Conservation (phyloP, 306 rosid species). For the Oxytropis ochrocephala region DNA sequence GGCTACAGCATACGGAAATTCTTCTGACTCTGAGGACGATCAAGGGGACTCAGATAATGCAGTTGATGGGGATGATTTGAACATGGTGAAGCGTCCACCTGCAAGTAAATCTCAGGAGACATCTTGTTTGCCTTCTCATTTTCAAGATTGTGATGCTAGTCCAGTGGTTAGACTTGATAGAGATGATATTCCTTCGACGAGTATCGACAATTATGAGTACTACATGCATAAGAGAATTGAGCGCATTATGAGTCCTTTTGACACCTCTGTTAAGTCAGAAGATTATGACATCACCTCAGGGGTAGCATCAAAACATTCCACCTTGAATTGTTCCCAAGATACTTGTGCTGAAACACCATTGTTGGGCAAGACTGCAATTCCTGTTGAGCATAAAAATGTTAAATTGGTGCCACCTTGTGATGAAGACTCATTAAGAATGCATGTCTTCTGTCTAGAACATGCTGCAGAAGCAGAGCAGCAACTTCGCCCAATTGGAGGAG, state of each 20-base stretch:
- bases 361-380: constrained; percentile 29
- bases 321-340: constrained; percentile 27
- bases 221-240: constrained; percentile 30
- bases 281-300: constrained; percentile 33
- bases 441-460: constrained; percentile 81
- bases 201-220: constrained; percentile 11
- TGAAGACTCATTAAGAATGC: constrained; percentile 71
- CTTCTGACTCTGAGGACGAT: constrained; percentile 74
- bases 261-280: constrained; percentile 29
- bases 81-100: constrained; percentile 24
- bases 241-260: constrained; percentile 17
- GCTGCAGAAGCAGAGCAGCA: constrained; percentile 71
- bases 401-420: constrained; percentile 42
- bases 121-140: constrained; percentile 29
- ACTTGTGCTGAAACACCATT: constrained; percentile 30
- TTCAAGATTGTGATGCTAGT: constrained; percentile 19
- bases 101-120: constrained; percentile 36
- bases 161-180: constrained; percentile 11
- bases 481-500: constrained; percentile 72
- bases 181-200: constrained; percentile 13
- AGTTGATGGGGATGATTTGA: constrained; percentile 22
- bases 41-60: constrained; percentile 35
- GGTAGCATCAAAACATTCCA: constrained; percentile 23
- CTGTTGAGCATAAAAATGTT: constrained; percentile 25
- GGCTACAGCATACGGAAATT: constrained; percentile 62